Evolutionary conservation across 768 basidiomycete genomes (phyloP).

Genomic region (Holtermanniella nyarrowii): DNA sequence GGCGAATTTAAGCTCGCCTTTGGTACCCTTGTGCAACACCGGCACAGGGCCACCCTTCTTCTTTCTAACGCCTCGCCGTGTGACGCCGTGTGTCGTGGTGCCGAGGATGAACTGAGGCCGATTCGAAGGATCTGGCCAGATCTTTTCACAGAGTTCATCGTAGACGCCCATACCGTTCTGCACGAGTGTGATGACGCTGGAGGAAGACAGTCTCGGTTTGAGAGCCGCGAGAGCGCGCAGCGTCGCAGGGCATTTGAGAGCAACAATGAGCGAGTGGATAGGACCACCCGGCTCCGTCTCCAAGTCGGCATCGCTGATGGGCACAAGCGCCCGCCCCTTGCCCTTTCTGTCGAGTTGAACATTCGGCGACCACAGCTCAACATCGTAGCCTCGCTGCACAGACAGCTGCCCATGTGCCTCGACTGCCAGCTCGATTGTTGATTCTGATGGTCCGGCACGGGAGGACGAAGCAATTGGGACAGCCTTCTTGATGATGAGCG

Average conservation of each 20-base stretch:
- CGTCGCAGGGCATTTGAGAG: slow-evolving; percentile 66
- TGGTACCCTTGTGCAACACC: slow-evolving; percentile 40
- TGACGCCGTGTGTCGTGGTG: slow-evolving; percentile 71
- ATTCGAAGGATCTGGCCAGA: slow-evolving; percentile 62
- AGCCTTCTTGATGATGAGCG: slow-evolving; percentile 53
- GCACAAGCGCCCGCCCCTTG: not conserved
- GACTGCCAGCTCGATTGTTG: slow-evolving; percentile 4
- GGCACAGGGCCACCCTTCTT: slow-evolving; percentile 5
- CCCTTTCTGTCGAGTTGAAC: not conserved
- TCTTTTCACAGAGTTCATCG: slow-evolving; percentile 55
- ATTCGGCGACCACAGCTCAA: slow-evolving; percentile 13
- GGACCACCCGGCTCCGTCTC: slow-evolving; percentile 12
- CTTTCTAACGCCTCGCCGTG: slow-evolving; percentile 43
- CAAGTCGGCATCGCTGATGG: slow-evolving; percentile 13
- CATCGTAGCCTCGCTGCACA: slow-evolving; percentile 17
- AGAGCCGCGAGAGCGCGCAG: slow-evolving; percentile 52
- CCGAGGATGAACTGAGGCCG: slow-evolving; percentile 81
- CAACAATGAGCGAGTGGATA: slow-evolving; percentile 72
- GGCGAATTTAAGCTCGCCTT: slow-evolving; percentile 65
- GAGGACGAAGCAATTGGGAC: not conserved
- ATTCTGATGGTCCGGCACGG: not conserved
- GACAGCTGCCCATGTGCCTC: slow-evolving; percentile 21
- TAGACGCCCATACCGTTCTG: slow-evolving; percentile 93
- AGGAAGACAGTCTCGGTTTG: slow-evolving; percentile 52
- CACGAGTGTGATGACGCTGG: slow-evolving; percentile 78